Percentiles rank a stretch among this genome's conserved stretches.
These are phyloP conservation scores for Calvatia gigantea DNA, from an alignment of 768 basidiomycete species.

Conservation along the genomic window DNA sequence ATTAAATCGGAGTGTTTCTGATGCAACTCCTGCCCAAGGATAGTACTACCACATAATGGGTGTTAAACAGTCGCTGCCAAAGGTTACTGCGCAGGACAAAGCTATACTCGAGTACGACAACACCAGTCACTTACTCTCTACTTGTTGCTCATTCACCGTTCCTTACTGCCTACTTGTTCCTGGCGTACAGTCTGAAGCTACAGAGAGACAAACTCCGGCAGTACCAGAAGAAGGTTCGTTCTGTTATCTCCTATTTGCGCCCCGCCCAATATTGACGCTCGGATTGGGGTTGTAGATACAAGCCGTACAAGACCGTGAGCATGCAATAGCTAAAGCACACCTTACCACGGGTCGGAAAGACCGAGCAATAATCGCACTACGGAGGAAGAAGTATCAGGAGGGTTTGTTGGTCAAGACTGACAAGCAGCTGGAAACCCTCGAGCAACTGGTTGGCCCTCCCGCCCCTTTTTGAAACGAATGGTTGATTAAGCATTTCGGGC, in stretches of 20 bases:
- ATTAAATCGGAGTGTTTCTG: background rate
- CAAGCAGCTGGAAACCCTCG: slow-evolving; percentile 80
- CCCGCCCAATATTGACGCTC: background rate
- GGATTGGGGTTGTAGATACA: slow-evolving; percentile 63
- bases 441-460: slow-evolving; percentile 65
- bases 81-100: slow-evolving; percentile 89
- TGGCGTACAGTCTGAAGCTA: slow-evolving; percentile 74
- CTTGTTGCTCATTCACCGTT: slow-evolving; percentile 12
- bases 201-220: slow-evolving; percentile 95
- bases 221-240: slow-evolving; percentile 86
- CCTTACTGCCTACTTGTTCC: slow-evolving; percentile 10
- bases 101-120: slow-evolving; percentile 93
- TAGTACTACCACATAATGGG: slow-evolving; percentile 45
- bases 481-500: background rate
- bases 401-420: slow-evolving; percentile 85
- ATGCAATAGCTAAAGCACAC: slow-evolving; percentile 83
- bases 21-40: background rate
- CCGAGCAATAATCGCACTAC: slow-evolving; percentile 81
- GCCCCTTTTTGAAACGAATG: background rate
- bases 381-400: slow-evolving; percentile 93
- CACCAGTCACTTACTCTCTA: slow-evolving; percentile 3
- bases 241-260: background rate
- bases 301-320: slow-evolving; percentile 79
- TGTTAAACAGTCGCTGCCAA: slow-evolving; percentile 70
- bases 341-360: slow-evolving; percentile 81